These are phyloP conservation scores for Candida railenensis DNA, from an alignment of 805 yeast species.

Conservation along the genomic window DNA sequence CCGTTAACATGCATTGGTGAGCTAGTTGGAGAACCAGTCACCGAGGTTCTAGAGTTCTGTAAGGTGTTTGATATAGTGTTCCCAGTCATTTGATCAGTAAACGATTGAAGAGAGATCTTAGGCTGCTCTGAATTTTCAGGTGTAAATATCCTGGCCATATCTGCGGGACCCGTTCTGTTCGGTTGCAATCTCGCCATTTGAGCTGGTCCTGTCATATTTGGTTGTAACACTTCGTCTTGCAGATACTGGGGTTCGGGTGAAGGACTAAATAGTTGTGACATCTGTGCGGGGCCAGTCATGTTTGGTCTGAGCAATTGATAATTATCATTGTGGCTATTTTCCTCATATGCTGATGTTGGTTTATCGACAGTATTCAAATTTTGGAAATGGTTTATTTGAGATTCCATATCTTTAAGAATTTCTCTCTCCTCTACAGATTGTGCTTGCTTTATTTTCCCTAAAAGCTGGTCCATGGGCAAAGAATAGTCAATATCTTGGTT, in stretches of 20 bases:
- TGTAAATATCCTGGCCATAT: constrained; percentile 32
- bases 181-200: constrained; percentile 35
- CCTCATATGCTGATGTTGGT: constrained; percentile 2
- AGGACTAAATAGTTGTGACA: constrained; percentile 30
- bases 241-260: constrained; percentile 16
- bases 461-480: constrained; percentile 75
- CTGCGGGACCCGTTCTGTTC: constrained; percentile 30
- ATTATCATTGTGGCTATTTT: constrained; percentile 8
- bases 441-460: constrained; percentile 38
- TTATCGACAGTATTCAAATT: constrained; percentile 74
- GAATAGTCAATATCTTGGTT: constrained; percentile 50
- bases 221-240: constrained; percentile 22
- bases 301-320: constrained; percentile 34
- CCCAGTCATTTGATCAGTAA: constrained; percentile 42
- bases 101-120: constrained; percentile 37
- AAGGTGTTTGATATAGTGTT: constrained; percentile 32
- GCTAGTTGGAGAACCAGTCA: constrained; percentile 8
- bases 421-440: constrained; percentile 55
- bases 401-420: constrained; percentile 70
- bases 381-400: constrained; percentile 65
- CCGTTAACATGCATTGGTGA: background rate
- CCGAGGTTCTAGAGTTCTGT: constrained; percentile 27
- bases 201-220: constrained; percentile 46
- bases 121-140: constrained; percentile 21
- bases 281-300: constrained; percentile 47